Conservation (phyloP, 495 filamentous ascomycete genomes). For the Neurospora sp. region DNA sequence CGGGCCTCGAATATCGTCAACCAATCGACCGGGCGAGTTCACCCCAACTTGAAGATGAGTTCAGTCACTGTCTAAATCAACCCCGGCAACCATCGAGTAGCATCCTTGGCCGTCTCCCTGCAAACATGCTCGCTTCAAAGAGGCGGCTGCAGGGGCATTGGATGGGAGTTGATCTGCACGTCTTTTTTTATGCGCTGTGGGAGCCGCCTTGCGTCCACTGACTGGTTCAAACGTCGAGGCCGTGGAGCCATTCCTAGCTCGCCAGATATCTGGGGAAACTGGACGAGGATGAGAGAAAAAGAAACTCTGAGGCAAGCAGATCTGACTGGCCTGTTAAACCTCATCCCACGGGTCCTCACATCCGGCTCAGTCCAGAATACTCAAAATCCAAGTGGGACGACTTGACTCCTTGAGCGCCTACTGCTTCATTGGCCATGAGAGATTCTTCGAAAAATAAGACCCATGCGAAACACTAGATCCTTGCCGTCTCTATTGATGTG, state of each 20-base stretch:
- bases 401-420: conserved; percentile 16
- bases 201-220: background rate
- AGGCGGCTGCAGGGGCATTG: background rate
- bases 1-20: conserved; percentile 10
- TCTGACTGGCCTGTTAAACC: background rate
- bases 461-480: conserved; percentile 25
- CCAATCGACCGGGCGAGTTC: conserved; percentile 19
- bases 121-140: background rate
- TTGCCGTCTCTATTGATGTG: conserved; percentile 7
- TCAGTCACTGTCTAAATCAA: conserved; percentile 6
- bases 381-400: background rate
- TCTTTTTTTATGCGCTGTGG: background rate
- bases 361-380: background rate
- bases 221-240: background rate
- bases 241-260: background rate
- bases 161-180: background rate
- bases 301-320: background rate
- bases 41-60: conserved; percentile 16
- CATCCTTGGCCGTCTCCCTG: background rate
- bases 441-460: conserved; percentile 13
- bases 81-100: conserved; percentile 1
- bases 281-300: background rate
- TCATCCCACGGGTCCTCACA: background rate
- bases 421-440: conserved; percentile 24
- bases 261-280: background rate